Base-by-base conservation (phyloP, 1,284 basidiomycete species). In the Ceratobasidium sp. region DNA sequence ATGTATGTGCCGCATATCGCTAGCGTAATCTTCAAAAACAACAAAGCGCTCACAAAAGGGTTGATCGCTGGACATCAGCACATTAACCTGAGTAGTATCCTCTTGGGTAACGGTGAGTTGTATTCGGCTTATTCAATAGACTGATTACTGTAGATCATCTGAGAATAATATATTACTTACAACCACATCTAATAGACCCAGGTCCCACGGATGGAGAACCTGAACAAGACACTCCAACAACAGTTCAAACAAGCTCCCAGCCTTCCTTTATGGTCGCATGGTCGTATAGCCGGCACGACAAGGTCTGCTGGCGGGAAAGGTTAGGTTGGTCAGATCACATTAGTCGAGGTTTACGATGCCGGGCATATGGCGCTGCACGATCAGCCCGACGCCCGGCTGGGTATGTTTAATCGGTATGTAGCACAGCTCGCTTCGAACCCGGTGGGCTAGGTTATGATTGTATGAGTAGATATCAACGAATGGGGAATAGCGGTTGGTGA, bases 311-410 rank as follows among this genome's bases (percentile, higher is more conserved):
- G 85, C 33, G 71, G 42, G 7, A 81, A 84, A 53, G 83, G 83
- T n/a, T 64, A 78, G n/a, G 83, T 84, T 20, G 85, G 85, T 26
- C 84, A 84, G 68, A 80, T 86, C 26, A 83, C 85, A 13, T 85
- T 83, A 69, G 85, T 86, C 61, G 81, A 82, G 33, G 84, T 86
- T 80, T 80, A 82, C 44, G 83, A 85, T 33, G 85, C 85, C 20
- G 85, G 85, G 26, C 85, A 86, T 79, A 86, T 86, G 85, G 85
- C 86, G 4, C 88, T 87, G 10, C 86, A 85, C 78, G 88, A 90
- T 82, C 86, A 88, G 80, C 89, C 88, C 7, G 84, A 84, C 23
- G 87, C 82, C 1, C 84, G 88, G 33, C 83, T 87, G 70, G 85
- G 86, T 76, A 86, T 89, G 86, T 84, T 89, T 79, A 83, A 84